A percentile compares a stretch with the other conserved stretches of the same genome.
Conservation (phyloP, 164 flowering plant species). For the Paratinospora sagittata region DNA sequence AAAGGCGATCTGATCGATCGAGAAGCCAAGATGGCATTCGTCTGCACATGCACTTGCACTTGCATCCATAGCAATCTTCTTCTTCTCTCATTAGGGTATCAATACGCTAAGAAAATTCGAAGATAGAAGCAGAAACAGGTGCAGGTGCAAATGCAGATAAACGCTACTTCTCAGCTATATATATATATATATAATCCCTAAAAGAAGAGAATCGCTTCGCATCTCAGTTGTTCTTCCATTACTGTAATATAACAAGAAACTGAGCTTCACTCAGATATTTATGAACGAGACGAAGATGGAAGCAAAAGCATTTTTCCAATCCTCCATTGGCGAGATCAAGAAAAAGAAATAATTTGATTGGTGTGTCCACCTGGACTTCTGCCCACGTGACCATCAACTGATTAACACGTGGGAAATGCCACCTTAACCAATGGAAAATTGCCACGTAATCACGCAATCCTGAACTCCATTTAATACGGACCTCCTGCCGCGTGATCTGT, state of each 20-base stretch:
- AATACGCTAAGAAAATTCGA: not conserved
- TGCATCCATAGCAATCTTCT: not conserved
- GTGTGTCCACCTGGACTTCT: not conserved
- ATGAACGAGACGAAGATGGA: not conserved
- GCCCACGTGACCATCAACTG: not conserved
- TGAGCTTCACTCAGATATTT: too few relatives aligned
- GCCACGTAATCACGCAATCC: not conserved
- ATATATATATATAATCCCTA: not conserved
- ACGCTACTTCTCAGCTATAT: not conserved
- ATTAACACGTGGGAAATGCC: not conserved
- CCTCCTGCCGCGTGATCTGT: not conserved
- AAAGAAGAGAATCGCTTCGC: too few relatives aligned
- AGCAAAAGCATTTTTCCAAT: too few relatives aligned
- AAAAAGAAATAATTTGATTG: not conserved
- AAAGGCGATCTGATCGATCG: not conserved
- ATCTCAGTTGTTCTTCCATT: too few relatives aligned
- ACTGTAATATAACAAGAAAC: too few relatives aligned
- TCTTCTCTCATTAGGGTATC: not conserved
- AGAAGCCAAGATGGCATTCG: constrained; percentile 4
- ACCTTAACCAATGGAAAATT: not conserved
- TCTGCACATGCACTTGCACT: constrained; percentile 7
- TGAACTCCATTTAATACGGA: not conserved
- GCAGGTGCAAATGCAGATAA: constrained; percentile 12
- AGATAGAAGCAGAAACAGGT: not conserved
- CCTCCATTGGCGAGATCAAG: not conserved